A percentile compares a stretch with the other conserved stretches of the same genome.
These are phyloP conservation scores for Quercus tomentella DNA, from an alignment of 331 rosid genomes.

Conservation along the genomic window DNA sequence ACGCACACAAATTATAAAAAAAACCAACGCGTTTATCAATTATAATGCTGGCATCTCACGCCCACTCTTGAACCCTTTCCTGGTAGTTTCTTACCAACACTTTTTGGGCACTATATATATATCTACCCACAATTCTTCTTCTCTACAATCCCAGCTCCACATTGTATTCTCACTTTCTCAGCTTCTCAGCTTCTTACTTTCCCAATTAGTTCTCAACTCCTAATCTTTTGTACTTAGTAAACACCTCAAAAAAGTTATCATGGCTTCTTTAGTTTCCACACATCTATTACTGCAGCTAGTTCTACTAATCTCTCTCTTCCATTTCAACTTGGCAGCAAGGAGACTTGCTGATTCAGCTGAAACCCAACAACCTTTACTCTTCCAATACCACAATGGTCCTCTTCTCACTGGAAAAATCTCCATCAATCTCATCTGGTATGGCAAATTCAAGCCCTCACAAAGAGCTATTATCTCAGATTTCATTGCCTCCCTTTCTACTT, in stretches of 20 bases:
- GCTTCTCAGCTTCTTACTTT: background rate
- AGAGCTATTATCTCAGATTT: slow-evolving; percentile 38
- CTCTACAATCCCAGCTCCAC: background rate
- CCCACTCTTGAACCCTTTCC: background rate
- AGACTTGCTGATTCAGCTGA: background rate
- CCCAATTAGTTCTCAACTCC: background rate
- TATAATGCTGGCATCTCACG: background rate
- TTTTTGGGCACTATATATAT: background rate
- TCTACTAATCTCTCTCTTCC: background rate
- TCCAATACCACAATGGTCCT: slow-evolving; percentile 38
- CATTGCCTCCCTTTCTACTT: slow-evolving; percentile 23
- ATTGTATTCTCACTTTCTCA: background rate
- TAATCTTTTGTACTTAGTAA: background rate
- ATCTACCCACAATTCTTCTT: background rate
- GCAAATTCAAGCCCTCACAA: slow-evolving; percentile 40
- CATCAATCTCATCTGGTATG: slow-evolving; percentile 47
- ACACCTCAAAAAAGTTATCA: background rate
- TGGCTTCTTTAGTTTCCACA: background rate
- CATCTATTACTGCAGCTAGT: background rate
- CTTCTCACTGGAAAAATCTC: slow-evolving; percentile 42
- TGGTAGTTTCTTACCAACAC: too few species aligned
- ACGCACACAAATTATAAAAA: background rate
- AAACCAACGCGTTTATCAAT: background rate
- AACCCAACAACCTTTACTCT: slow-evolving; percentile 6
- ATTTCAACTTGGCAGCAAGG: background rate